These are phyloP conservation scores for Acanthochlamys bracteata DNA, from an alignment of 106 monocot genomes.

Conservation along the genomic window DNA sequence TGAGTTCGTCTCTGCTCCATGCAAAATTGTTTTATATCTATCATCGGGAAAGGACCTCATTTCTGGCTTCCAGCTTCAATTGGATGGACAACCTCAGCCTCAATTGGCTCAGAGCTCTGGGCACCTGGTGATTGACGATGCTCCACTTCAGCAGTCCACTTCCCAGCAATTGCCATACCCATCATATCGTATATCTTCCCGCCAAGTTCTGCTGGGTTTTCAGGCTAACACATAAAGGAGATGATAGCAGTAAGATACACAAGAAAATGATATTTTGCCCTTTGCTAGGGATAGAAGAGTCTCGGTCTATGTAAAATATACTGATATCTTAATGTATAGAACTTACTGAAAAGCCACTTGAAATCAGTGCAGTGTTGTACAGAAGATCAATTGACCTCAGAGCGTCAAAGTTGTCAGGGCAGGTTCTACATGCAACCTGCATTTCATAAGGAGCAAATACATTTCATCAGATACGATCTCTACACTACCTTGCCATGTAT, in stretches of 20 bases:
- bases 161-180: slow-evolving; percentile 49
- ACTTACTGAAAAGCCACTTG: slow-evolving; percentile 83
- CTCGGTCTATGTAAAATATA: too few relatives aligned
- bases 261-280: too few relatives aligned
- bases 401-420: slow-evolving; percentile 70
- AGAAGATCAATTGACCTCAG: slow-evolving; percentile 71
- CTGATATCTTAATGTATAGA: too few relatives aligned
- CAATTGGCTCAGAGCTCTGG: slow-evolving; percentile 21
- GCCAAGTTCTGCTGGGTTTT: slow-evolving; percentile 73
- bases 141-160: slow-evolving; percentile 30
- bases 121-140: slow-evolving; percentile 13
- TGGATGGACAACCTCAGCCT: slow-evolving; percentile 67
- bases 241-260: background rate
- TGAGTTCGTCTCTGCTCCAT: too few relatives aligned
- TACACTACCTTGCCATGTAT: background rate
- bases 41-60: slow-evolving; percentile 12
- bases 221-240: slow-evolving; percentile 49
- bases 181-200: slow-evolving; percentile 98
- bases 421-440: slow-evolving; percentile 56
- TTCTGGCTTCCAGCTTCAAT: slow-evolving; percentile 38
- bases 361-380: slow-evolving; percentile 83
- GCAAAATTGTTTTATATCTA: too few relatives aligned
- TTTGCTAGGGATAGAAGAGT: too few relatives aligned
- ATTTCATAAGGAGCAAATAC: slow-evolving; percentile 1
- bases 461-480: too few relatives aligned